Conservation (phyloP, 139 green algal genomes). For the Asterochloris sp. region DNA sequence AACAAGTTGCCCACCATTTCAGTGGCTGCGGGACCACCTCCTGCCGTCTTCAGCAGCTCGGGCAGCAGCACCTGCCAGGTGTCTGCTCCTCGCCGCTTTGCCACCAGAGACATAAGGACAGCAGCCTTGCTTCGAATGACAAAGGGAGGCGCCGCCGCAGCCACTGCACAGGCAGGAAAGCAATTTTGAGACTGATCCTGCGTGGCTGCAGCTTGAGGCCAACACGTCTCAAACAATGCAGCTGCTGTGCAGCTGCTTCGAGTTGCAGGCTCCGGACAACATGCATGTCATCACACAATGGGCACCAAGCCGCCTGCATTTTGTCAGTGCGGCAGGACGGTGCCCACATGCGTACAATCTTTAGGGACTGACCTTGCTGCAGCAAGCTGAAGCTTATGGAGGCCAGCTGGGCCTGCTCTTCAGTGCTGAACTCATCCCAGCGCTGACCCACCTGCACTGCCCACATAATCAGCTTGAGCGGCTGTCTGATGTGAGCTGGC, state of each 20-base stretch:
- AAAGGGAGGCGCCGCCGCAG: constrained; percentile 21
- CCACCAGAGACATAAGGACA: constrained; percentile 63
- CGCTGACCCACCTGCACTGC: constrained; percentile 31
- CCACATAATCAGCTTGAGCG: background rate
- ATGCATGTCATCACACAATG: no score
- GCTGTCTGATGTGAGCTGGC: background rate
- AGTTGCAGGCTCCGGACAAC: background rate
- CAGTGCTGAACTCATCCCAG: constrained; percentile 41
- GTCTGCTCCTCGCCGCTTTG: constrained; percentile 57
- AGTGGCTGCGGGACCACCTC: constrained; percentile 36
- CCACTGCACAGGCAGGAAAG: constrained; percentile 14
- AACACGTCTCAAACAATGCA: background rate
- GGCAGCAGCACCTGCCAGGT: constrained; percentile 56
- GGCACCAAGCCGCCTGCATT: background rate
- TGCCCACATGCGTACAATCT: background rate
- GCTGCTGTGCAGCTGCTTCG: background rate
- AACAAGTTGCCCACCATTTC: constrained; percentile 17
- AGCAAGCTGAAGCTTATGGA: constrained; percentile 35
- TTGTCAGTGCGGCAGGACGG: no score
- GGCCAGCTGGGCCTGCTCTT: constrained; percentile 39
- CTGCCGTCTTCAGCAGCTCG: constrained; percentile 54
- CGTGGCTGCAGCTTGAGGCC: background rate
- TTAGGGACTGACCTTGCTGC: constrained; percentile 20
- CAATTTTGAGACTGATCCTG: background rate
- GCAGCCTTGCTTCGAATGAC: constrained; percentile 65